These are phyloP conservation scores for Phytophthora aleatoria DNA, from an alignment of 352 stramenopile species.

Conservation along the genomic window DNA sequence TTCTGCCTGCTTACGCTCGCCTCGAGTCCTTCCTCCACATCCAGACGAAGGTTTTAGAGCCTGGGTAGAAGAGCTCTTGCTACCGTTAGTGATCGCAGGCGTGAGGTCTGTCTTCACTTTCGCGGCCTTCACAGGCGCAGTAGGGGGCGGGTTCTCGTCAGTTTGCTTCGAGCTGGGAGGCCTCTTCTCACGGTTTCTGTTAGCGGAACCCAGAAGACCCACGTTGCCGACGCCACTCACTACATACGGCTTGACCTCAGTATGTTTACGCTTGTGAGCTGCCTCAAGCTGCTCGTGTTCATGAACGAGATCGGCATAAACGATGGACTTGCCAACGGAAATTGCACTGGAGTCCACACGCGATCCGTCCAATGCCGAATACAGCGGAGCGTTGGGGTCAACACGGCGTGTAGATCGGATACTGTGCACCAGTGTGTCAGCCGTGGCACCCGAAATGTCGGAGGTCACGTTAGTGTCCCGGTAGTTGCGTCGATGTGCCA, in stretches of 20 bases:
- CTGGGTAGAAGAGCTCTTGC: slow-evolving; percentile 1
- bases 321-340: slow-evolving; percentile 70
- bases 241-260: slow-evolving; percentile 38
- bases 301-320: slow-evolving; percentile 62
- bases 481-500: slow-evolving; percentile 61
- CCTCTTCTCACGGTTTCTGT: slow-evolving; percentile 32
- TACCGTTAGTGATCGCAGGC: slow-evolving; percentile 19
- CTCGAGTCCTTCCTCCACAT: slow-evolving; percentile 21
- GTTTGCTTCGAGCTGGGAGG: slow-evolving; percentile 23
- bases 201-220: slow-evolving; percentile 36
- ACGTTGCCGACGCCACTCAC: slow-evolving; percentile 67
- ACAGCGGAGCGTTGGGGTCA: slow-evolving; percentile 68
- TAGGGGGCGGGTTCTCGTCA: slow-evolving; percentile 16
- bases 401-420: slow-evolving; percentile 71
- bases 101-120: slow-evolving; percentile 38
- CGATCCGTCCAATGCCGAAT: slow-evolving; percentile 63
- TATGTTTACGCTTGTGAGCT: slow-evolving; percentile 16
- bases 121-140: slow-evolving; percentile 18
- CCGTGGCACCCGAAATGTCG: slow-evolving; percentile 66
- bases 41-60: slow-evolving; percentile 11
- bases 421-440: slow-evolving; percentile 69
- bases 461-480: slow-evolving; percentile 59
- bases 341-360: slow-evolving; percentile 67
- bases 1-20: slow-evolving; percentile 51
- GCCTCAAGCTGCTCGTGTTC: slow-evolving; percentile 46